Conservation (phyloP, 352 stramenopile genomes). For the Globisporangium nagaii region DNA sequence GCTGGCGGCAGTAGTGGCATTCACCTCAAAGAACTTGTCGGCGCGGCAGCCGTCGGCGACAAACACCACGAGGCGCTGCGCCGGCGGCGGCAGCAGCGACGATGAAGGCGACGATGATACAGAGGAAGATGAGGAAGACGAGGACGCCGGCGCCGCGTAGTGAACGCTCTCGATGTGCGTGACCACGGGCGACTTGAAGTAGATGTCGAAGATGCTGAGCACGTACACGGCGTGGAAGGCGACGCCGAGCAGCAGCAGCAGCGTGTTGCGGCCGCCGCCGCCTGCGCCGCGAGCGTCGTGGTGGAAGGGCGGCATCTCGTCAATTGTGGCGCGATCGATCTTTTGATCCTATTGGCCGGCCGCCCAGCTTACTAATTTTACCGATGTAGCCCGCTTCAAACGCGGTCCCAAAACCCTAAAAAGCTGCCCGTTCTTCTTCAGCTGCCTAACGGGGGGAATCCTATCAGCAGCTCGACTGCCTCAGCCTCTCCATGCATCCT, state of each 20-base stretch:
- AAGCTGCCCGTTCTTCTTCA: no score
- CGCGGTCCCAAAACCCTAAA: no score
- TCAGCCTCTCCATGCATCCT: no score
- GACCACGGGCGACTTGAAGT: constrained; percentile 85
- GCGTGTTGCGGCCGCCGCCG: not conserved
- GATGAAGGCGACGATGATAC: constrained; percentile 17
- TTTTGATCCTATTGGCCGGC: no score
- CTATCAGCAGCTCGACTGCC: no score
- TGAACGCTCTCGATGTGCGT: constrained; percentile 49
- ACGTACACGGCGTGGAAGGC: constrained; percentile 82
- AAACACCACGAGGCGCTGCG: constrained; percentile 72
- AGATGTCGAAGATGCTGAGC: constrained; percentile 89
- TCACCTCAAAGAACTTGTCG: constrained; percentile 79
- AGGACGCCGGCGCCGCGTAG: constrained; percentile 14
- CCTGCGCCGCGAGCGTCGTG: no score
- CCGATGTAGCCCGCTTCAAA: no score
- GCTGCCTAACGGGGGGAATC: no score
- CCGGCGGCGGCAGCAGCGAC: constrained; percentile 23
- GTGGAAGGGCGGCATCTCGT: no score
- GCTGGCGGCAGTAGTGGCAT: constrained; percentile 10
- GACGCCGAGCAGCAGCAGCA: constrained; percentile 69
- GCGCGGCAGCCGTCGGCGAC: constrained; percentile 80
- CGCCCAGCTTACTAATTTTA: no score
- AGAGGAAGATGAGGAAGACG: not conserved
- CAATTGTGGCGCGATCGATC: no score